Percentiles rank a stretch among this genome's conserved stretches.
Conservation (phyloP, 805 yeast species). For the Candida qinlingensis region DNA sequence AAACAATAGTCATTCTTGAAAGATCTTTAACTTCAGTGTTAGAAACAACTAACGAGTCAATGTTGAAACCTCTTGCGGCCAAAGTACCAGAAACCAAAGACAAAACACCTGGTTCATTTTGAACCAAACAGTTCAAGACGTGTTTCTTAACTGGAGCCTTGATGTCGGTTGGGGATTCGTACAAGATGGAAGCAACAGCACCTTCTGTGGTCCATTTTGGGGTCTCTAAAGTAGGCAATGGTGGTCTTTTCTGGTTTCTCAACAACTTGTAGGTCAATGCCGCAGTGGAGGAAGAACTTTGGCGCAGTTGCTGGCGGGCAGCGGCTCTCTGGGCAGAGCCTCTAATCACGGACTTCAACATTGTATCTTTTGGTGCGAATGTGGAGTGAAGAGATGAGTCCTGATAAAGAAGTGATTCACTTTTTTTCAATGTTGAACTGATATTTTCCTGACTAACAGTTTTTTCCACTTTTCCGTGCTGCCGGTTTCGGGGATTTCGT, state of each 20-base stretch:
- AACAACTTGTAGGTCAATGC: slow-evolving; percentile 92
- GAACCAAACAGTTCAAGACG: slow-evolving; percentile 93
- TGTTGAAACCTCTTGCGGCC: slow-evolving; percentile 98
- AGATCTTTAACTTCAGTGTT: slow-evolving; percentile 93
- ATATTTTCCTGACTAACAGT: not conserved
- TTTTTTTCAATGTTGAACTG: too few species aligned
- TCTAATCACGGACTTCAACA: slow-evolving; percentile 4
- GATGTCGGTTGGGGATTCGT: slow-evolving; percentile 69
- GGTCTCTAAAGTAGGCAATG: slow-evolving; percentile 87
- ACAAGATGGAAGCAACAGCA: slow-evolving; percentile 91
- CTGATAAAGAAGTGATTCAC: too few species aligned
- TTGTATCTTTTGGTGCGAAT: not conserved
- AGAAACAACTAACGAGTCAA: slow-evolving; percentile 94
- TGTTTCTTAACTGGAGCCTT: slow-evolving; percentile 71
- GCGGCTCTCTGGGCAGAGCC: not conserved
- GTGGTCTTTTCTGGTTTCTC: slow-evolving; percentile 80
- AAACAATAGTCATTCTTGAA: slow-evolving; percentile 93
- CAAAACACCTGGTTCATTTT: slow-evolving; percentile 97
- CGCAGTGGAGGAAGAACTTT: slow-evolving; percentile 66
- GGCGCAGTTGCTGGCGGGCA: slow-evolving; percentile 15
- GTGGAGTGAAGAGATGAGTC: slow-evolving; percentile 1
- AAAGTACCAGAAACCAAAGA: slow-evolving; percentile 90
- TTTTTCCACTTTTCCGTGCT: not conserved
- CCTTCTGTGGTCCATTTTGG: slow-evolving; percentile 96
- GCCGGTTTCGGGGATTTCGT: slow-evolving; percentile 5